These are phyloP conservation scores for Pseudozyma pruni DNA, from an alignment of 1,284 basidiomycete genomes.

Conservation along the genomic window DNA sequence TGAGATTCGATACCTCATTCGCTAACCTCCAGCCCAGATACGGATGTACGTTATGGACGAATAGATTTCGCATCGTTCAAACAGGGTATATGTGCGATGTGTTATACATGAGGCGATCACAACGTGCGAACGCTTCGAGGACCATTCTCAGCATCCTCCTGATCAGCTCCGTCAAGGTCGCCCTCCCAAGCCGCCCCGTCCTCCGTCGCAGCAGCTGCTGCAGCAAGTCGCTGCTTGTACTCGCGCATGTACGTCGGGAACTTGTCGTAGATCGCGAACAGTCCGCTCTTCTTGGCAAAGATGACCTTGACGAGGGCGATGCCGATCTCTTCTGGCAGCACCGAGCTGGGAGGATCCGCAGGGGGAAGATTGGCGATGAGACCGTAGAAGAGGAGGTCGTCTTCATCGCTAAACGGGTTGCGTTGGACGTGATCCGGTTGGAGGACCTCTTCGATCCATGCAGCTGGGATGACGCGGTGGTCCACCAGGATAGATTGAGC, in stretches of 20 bases:
- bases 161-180: constrained; percentile 18
- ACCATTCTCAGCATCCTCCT: constrained; percentile 19
- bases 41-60: not conserved
- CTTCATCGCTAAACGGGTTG: constrained; percentile 2
- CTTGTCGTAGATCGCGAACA: constrained; percentile 15
- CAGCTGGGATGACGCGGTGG: constrained; percentile 3
- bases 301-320: constrained; percentile 34
- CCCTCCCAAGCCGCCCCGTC: not conserved
- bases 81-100: constrained; percentile 7
- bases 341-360: not conserved
- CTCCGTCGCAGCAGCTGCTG: not conserved
- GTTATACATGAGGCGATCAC: not conserved
- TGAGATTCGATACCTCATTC: constrained; percentile 39
- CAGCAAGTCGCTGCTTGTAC: constrained; percentile 5
- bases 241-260: constrained; percentile 34
- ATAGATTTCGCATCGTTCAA: too few relatives aligned
- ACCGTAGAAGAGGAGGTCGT: constrained; percentile 26
- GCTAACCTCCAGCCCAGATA: too few relatives aligned
- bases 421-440: not conserved
- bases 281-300: constrained; percentile 40
- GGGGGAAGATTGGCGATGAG: constrained; percentile 13
- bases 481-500: constrained; percentile 10
- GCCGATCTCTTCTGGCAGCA: constrained; percentile 33
- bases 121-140: constrained; percentile 40
- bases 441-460: constrained; percentile 8